Evolutionary conservation across 768 basidiomycete species (phyloP), one percentile per base, ranked within the genome.

Genomic region (Pleurotus pulmonarius): DNA sequence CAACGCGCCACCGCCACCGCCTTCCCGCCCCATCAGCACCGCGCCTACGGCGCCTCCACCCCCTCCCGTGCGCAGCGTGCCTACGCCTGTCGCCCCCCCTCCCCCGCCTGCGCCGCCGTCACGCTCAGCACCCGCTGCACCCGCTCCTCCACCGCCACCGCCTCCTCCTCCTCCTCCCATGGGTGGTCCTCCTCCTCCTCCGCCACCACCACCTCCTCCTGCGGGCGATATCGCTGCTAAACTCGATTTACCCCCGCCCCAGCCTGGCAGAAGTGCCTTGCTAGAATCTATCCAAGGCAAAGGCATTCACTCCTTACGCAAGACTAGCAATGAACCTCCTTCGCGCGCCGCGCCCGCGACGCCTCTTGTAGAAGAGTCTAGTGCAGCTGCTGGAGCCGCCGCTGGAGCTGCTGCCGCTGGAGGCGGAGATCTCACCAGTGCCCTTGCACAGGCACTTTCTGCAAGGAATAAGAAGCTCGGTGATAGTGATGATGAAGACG

Each of bases 381-480:
- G 66, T 39, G 61, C 67, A 3, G 67, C 68, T 0, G 74, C 71
- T 1, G 77, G 76, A 25, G 72, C 68, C 26, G 66, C 68, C 0
- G 72, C 64, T 22, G 73, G 69, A 44, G 69, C 69, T 9, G 70
- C 64, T 15, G 68, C 68, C 25, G 75, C 66, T 12, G 84, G 76
- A 11, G 91, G 87, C 9, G 87, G 81, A 0, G 87, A 94, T 70
- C 69, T 96, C 58, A 93, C 94, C 0, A 78, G 83, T 3, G 91
- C 92, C 6, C 74, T 97, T 46, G 94, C 93, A 4, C 88, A 84
- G 48, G 94, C 94, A 1, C 70, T 98, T 59, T 72, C 86, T 63
- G 83, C 88, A 67, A 74, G 94, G 62, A 96, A 91, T 67, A 92
- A 90, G 74, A 87, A 90, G 65, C 73, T 96, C 62, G 93, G 90